Percentiles rank a stretch among this genome's conserved stretches.
phyloP scores from a whole-genome alignment of 1,139 yeast species.

The Debaryomyces nepalensis region DNA sequence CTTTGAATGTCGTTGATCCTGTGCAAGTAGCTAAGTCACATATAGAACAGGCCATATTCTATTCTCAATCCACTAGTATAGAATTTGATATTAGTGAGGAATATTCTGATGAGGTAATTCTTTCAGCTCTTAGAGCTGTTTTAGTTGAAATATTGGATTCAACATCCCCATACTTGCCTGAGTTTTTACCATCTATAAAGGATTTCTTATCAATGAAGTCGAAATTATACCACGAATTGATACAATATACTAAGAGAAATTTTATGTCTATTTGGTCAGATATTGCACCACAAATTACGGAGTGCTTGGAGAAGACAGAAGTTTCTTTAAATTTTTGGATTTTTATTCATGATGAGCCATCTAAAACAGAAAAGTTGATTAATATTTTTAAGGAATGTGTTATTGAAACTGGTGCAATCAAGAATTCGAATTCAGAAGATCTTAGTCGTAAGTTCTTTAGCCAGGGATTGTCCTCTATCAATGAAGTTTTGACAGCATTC shows the following conservation, averaged over 20 bases:
- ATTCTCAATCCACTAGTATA: slow-evolving; percentile 52
- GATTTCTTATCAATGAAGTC: slow-evolving; percentile 33
- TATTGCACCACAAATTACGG: slow-evolving; percentile 42
- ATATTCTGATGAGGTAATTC: slow-evolving; percentile 42
- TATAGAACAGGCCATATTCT: slow-evolving; percentile 81
- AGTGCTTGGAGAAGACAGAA: slow-evolving; percentile 59
- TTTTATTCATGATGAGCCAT: slow-evolving; percentile 28
- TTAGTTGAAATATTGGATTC: slow-evolving; percentile 60
- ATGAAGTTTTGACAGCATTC: slow-evolving; percentile 39
- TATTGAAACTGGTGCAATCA: slow-evolving; percentile 15
- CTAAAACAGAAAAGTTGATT: slow-evolving; percentile 17
- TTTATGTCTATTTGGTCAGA: slow-evolving; percentile 42
- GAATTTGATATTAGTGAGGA: slow-evolving; percentile 55
- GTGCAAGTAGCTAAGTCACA: slow-evolving; percentile 62
- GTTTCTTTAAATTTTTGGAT: slow-evolving; percentile 59
- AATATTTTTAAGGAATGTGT: slow-evolving; percentile 23
- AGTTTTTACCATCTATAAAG: slow-evolving; percentile 31
- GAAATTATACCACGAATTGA: slow-evolving; percentile 42
- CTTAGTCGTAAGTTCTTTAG: slow-evolving; percentile 34
- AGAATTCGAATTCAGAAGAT: slow-evolving; percentile 20
- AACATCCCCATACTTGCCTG: slow-evolving; percentile 40
- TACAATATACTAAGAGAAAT: slow-evolving; percentile 50
- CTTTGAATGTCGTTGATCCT: slow-evolving; percentile 27
- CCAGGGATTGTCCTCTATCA: slow-evolving; percentile 36
- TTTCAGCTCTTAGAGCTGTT: slow-evolving; percentile 53